phyloP scores from a whole-genome alignment of 768 basidiomycete genomes.

The Tulasnella sp. region DNA sequence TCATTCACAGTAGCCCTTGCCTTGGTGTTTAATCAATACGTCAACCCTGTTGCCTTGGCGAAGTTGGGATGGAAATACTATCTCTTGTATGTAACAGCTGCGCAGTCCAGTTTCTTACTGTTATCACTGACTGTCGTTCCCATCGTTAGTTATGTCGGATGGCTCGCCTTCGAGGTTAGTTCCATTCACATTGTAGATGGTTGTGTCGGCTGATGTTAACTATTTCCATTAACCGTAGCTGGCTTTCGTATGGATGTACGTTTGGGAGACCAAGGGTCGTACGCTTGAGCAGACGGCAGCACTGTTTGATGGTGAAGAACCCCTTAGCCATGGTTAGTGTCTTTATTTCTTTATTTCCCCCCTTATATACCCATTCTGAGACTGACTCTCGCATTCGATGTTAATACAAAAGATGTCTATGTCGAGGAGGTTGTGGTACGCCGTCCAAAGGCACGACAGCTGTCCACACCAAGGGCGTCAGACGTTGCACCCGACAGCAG shows the following conservation, averaged over 20 bases:
- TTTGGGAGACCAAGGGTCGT: slow-evolving; percentile 13
- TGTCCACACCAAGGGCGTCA: too few relatives aligned
- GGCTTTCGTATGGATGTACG: slow-evolving; percentile 6
- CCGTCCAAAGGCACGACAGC: too few relatives aligned
- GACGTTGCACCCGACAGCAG: too few relatives aligned
- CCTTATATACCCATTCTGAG: too few relatives aligned
- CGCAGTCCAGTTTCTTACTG: neutral
- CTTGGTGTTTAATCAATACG: slow-evolving; percentile 83
- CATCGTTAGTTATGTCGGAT: slow-evolving; percentile 11
- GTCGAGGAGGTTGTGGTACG: too few relatives aligned
- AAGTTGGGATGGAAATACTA: slow-evolving; percentile 68
- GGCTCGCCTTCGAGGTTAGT: slow-evolving; percentile 10
- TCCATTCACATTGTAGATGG: neutral
- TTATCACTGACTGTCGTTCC: neutral
- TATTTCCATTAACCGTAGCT: neutral
- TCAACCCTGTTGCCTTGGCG: slow-evolving; percentile 68
- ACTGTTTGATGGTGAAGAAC: slow-evolving; percentile 5
- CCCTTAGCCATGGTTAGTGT: too few relatives aligned
- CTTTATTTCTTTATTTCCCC: too few relatives aligned
- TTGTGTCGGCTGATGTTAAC: neutral
- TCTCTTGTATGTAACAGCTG: slow-evolving; percentile 28
- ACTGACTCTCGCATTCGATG: too few relatives aligned
- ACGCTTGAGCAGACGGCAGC: slow-evolving; percentile 14
- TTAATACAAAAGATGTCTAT: too few relatives aligned
- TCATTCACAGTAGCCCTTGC: slow-evolving; percentile 66